Conservation (phyloP, 805 yeast species). For the Candida pseudofarinosa region DNA sequence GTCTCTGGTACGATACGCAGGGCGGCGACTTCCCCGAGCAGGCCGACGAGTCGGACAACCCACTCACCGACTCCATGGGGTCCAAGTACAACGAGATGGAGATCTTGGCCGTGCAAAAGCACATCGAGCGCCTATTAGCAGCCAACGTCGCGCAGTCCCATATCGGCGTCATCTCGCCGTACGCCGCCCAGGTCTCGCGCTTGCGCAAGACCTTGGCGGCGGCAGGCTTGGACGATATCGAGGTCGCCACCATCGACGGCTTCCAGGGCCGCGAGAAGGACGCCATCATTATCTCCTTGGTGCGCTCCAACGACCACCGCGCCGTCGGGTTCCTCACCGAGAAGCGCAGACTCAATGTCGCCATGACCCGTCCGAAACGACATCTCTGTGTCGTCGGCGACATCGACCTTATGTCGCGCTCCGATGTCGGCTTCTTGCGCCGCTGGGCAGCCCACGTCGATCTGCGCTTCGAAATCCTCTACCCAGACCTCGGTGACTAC, state of each 20-base stretch:
- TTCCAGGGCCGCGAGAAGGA: slow-evolving; percentile 97
- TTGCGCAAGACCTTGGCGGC: slow-evolving; percentile 45
- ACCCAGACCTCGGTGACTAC: slow-evolving; percentile 45
- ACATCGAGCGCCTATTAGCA: slow-evolving; percentile 47
- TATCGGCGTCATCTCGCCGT: slow-evolving; percentile 89
- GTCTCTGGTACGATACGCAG: slow-evolving; percentile 88
- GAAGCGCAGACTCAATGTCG: slow-evolving; percentile 80
- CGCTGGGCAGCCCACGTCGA: slow-evolving; percentile 72
- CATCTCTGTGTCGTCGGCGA: slow-evolving; percentile 88
- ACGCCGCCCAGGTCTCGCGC: slow-evolving; percentile 76
- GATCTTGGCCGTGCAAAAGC: slow-evolving; percentile 54
- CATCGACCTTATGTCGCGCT: slow-evolving; percentile 56
- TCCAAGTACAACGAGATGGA: slow-evolving; percentile 82
- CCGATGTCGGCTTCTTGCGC: slow-evolving; percentile 46
- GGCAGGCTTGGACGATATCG: slow-evolving; percentile 40
- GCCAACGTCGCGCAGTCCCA: slow-evolving; percentile 50
- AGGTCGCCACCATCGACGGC: slow-evolving; percentile 89
- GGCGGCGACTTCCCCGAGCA: slow-evolving; percentile 79
- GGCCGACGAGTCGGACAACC: slow-evolving; percentile 21
- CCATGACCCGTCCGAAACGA: slow-evolving; percentile 84
- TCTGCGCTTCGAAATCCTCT: slow-evolving; percentile 59
- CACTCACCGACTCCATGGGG: slow-evolving; percentile 17
- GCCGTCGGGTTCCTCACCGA: slow-evolving; percentile 84
- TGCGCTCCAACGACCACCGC: slow-evolving; percentile 66
- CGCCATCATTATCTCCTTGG: slow-evolving; percentile 72